phyloP scores from a whole-genome alignment of 805 yeast species.

The Tetrapisispora nanseiensis region DNA sequence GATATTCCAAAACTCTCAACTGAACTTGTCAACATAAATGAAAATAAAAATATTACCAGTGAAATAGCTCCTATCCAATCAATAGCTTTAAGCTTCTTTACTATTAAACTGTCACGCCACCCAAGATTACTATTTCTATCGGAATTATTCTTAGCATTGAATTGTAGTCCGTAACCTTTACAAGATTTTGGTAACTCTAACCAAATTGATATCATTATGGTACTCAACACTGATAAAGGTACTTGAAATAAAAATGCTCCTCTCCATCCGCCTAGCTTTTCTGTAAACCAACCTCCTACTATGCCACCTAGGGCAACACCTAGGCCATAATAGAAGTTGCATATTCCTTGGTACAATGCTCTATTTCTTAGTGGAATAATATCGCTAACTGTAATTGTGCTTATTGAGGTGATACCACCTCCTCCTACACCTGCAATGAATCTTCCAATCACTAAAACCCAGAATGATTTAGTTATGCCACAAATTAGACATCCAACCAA shows the following conservation, averaged over 20 bases:
- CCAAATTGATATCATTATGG: constrained; percentile 34
- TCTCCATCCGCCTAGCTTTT: constrained; percentile 48
- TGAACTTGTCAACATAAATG: constrained; percentile 42
- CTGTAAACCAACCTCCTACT: constrained; percentile 39
- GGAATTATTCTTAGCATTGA: neutral
- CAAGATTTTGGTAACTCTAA: constrained; percentile 30
- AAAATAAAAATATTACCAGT: constrained; percentile 37
- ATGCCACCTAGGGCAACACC: constrained; percentile 72
- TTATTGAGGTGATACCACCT: constrained; percentile 49
- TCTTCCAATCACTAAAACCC: constrained; percentile 43
- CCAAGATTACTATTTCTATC: neutral
- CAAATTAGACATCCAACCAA: constrained; percentile 50
- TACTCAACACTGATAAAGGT: constrained; percentile 39
- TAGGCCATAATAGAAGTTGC: constrained; percentile 62
- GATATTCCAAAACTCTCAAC: constrained; percentile 42
- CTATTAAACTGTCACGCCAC: neutral
- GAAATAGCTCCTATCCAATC: constrained; percentile 45
- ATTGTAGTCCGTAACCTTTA: constrained; percentile 20
- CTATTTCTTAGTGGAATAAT: constrained; percentile 66
- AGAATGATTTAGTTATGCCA: constrained; percentile 39
- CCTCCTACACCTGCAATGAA: constrained; percentile 84
- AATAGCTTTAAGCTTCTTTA: constrained; percentile 28
- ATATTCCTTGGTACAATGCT: constrained; percentile 75
- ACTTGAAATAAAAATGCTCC: constrained; percentile 45
- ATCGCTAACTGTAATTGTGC: constrained; percentile 70